phyloP scores from a whole-genome alignment of 495 filamentous ascomycete species.

The Letharia columbiana region DNA sequence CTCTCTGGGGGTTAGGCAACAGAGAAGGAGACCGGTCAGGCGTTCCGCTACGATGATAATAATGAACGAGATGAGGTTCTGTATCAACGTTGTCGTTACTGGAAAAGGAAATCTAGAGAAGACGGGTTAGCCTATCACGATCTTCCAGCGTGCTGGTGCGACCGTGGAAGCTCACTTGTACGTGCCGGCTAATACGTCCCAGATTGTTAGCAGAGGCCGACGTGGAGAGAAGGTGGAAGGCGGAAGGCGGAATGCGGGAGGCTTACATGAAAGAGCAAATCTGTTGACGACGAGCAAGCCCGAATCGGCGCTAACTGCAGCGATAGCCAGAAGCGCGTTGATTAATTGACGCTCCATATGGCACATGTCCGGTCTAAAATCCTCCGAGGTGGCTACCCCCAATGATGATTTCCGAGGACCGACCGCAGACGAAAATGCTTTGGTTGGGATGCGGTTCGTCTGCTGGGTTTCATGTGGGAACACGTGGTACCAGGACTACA shows the following conservation, averaged over 20 bases:
- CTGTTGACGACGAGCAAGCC: slow-evolving; percentile 13
- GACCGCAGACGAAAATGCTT: too few species aligned
- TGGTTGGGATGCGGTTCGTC: too few species aligned
- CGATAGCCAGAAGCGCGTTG: slow-evolving; percentile 3
- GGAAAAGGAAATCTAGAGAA: slow-evolving; percentile 19
- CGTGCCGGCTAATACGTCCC: slow-evolving; percentile 1
- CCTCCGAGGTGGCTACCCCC: background rate
- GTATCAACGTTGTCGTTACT: slow-evolving; percentile 10
- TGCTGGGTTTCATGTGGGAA: too few species aligned
- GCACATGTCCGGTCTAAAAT: background rate
- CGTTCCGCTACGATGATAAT: background rate
- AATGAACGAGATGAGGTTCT: slow-evolving; percentile 8
- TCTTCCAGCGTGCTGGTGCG: background rate
- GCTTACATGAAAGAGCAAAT: slow-evolving; percentile 11
- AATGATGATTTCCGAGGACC: background rate
- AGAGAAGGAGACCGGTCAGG: slow-evolving; percentile 5
- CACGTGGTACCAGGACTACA: too few species aligned
- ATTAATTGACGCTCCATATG: slow-evolving; percentile 9
- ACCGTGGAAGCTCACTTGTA: slow-evolving; percentile 16
- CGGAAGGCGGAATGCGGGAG: background rate
- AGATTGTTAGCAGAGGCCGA: background rate
- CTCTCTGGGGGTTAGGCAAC: background rate
- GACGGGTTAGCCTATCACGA: background rate
- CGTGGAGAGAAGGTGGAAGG: too few species aligned
- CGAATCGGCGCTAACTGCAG: slow-evolving; percentile 8